Evolutionary conservation across 768 basidiomycete species (phyloP), one percentile per base, ranked within the genome.

Genomic region (Rhizopogon salebrosus): DNA sequence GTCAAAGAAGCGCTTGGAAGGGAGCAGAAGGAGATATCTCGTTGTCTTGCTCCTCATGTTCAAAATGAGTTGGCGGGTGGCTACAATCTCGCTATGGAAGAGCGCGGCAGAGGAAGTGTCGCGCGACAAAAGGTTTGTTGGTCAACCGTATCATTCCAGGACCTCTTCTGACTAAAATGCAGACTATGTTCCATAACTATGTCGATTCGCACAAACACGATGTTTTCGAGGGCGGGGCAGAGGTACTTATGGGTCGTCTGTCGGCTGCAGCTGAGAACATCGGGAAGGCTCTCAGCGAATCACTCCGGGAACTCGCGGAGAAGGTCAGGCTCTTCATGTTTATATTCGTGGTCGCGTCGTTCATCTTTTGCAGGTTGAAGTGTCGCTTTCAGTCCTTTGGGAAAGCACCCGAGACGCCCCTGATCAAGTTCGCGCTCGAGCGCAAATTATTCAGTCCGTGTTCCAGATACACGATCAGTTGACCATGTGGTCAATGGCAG

Each of bases 11-110:
- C 78, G 4, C 70, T 84, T 67, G 72, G 69, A 56, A 68, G 58
- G 14, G 71, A 82, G 55, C 83, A 84, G 65, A 84, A 84, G 65
- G 80, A 83, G 49, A 69, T 81, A 6, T 83, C 82, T 0, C 71
- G 82, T 18, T 78, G 72, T 56, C 69, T 85, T 54, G 73, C 80
- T 10, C 82, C 82, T 14, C 78, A 82, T 59, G 75, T 85, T 11
- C 79, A 80, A 56, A 61, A 62, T 9, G 74, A 79, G 57, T 70
- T 84, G 10, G 23, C 69, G 9, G 74, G 77, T 6, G 81, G 79
- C 0, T 85, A 85, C 60, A 64, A 78, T 48, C 66, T 55, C 2
- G 82, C 83, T 0, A 77, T 81, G 76, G 66, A 73, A 48, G 80
- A 84, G 57, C 62, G 73, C 37, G 84, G 83, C 2, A 68, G 35